Evolutionary conservation across 2,329 filamentous ascomycete genomes (phyloP).

Genomic region (Diaporthe longicolla): DNA sequence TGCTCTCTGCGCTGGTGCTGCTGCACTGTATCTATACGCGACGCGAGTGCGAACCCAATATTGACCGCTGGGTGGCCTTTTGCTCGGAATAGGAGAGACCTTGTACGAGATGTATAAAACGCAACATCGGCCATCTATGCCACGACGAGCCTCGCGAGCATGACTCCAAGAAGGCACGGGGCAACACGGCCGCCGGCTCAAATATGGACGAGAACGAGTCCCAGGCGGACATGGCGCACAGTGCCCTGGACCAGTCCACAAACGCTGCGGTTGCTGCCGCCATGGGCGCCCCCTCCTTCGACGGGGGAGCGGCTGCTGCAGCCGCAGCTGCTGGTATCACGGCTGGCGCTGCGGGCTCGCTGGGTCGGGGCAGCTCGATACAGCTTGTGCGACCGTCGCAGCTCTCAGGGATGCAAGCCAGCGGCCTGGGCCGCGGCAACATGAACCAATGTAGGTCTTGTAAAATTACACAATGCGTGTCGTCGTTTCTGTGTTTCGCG

Average conservation of each 20-base stretch:
- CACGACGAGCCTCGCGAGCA: slow-evolving; percentile 96
- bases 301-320: slow-evolving; percentile 52
- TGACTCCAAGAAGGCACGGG: slow-evolving; percentile 84
- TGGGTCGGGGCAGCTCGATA: slow-evolving; percentile 68
- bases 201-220: slow-evolving; percentile 73
- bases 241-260: slow-evolving; percentile 66
- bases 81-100: slow-evolving; percentile 81
- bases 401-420: slow-evolving; percentile 76
- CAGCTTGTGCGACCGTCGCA: slow-evolving; percentile 81
- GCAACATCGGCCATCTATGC: slow-evolving; percentile 98
- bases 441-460: slow-evolving; percentile 80
- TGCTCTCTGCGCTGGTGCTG: background rate
- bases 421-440: slow-evolving; percentile 70
- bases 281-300: slow-evolving; percentile 68
- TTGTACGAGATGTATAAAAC: slow-evolving; percentile 97
- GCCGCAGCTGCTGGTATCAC: slow-evolving; percentile 41
- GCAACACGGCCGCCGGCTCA: slow-evolving; percentile 66
- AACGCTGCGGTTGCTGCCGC: slow-evolving; percentile 51
- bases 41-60: slow-evolving; percentile 52
- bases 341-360: slow-evolving; percentile 51
- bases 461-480: slow-evolving; percentile 43
- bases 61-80: slow-evolving; percentile 49
- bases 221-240: slow-evolving; percentile 64
- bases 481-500: slow-evolving; percentile 25
- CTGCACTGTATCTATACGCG: slow-evolving; percentile 37